Base-by-base conservation (phyloP, 163 green algal species). In the Trebouxia gelatinosa region DNA sequence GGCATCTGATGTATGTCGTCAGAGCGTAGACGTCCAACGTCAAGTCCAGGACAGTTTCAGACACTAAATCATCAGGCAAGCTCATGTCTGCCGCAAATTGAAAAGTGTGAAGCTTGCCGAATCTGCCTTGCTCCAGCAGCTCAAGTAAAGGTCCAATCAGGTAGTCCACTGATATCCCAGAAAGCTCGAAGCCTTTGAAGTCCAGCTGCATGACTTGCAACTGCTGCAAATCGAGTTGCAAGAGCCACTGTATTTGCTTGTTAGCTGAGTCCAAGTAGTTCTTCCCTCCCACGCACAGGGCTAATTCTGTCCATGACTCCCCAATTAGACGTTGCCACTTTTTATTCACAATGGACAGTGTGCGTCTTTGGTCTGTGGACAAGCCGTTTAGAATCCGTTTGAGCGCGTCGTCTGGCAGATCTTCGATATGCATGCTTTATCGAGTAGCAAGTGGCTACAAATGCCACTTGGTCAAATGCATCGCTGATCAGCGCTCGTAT, bases 261-360 rank as follows among this genome's bases (percentile, higher is more conserved):
- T 38, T 76, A 0, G 68, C 68, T 11, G 68, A 76, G 40, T 76
- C 68, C 40, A 76, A 5, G 19, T 46, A 76, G 29, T 76, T 76
- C 17, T 29, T 40, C n/a, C 68, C 68, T 39, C 31, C 40, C n/a
- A 76, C n/a, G 2, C 28, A 9, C 11, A 76, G 40, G 29, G 29
- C 31, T 29, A 76, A 46, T 4, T 13, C 11, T 0, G n/a, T 76
- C 68, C 68, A 76, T 13, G 68, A 76, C 43, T 76, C 68, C 23
- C 32, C 68, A n/a, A 76, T 46, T 5, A 76, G 68, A 62, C 43
- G 40, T 43, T 40, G 43, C 40, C 43, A 76, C 17, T 61, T 59
- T 2, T 21, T 37, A 23, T 16, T 64, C 13, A 23, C 29, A 1
- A 32, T 17, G 68, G 28, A 34, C 6, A 76, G n/a, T 4, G 16